Evolutionary conservation across 139 green algal genomes (phyloP), one percentile per base, ranked within the genome.

Genomic region (Deuterostichococcus epilithicus): DNA sequence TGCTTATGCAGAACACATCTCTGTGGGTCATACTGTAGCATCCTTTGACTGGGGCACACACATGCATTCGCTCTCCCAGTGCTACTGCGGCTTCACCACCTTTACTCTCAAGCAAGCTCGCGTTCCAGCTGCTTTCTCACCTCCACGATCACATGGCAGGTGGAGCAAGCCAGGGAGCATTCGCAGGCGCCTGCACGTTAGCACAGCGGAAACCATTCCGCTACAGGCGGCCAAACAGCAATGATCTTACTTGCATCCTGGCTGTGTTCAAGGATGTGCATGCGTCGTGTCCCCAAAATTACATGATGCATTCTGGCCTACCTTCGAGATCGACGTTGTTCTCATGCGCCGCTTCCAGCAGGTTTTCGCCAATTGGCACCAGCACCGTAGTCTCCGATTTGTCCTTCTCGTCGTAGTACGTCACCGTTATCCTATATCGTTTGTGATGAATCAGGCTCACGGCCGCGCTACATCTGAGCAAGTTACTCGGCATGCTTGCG

Each of bases 281-380:
- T 63, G 10, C 52, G 8, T n/a, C 52, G 52, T 23, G 8, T 13
- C 13, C 13, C 42, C 8, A 52, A 52, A 23, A 13, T 63, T 28
- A 63, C 10, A 23, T n/a, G 3, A 28, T 20, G 52, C 20, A 77
- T 25, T 60, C 59, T 23, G 36, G 0, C 69, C 34, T 74, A 94
- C 94, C 95, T 89, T 99, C 96, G 2, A 99, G 84, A 72, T 99
- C 96, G 30, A 99, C 92, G n/a, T 98, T 94, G 70, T 99, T 98
- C 1, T 92, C 85, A 79, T 99, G 96, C 8, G 96, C 95, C 13
- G 93, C 86, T 78, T 98, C 91, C 39, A 99, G 82, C 45, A 99
- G 78, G 36, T 82, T 90, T 74, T 95, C 82, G 6, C 96, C 96
- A 4, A 98, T n/a, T 0, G 86, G 88, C 20, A 90, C 94, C 6